Evolutionary conservation across 2,329 filamentous ascomycete genomes (phyloP).

Genomic region (Aspergillus caelatus): DNA sequence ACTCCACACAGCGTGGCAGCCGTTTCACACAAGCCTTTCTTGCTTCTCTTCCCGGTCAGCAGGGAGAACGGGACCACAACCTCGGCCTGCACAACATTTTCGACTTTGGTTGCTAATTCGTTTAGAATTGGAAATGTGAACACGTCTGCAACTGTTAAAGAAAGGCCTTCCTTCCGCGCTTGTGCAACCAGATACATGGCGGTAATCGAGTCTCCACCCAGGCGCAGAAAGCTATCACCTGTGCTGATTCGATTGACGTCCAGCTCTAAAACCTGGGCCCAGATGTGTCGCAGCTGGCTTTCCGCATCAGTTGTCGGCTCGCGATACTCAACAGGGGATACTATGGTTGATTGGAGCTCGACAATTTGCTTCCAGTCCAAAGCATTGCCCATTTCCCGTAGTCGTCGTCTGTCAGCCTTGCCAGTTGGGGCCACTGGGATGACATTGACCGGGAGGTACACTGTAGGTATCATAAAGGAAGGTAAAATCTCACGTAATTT

Average conservation of each 20-base stretch:
- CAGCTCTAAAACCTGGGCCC: neutral
- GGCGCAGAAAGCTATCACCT: slow-evolving; percentile 31
- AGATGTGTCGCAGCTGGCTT: neutral
- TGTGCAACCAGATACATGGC: slow-evolving; percentile 31
- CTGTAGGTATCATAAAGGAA: slow-evolving; percentile 26
- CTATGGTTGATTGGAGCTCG: neutral
- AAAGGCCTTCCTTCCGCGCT: slow-evolving; percentile 19
- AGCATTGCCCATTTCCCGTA: slow-evolving; percentile 10
- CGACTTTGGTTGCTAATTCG: neutral
- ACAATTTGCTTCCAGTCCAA: neutral
- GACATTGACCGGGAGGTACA: slow-evolving; percentile 18
- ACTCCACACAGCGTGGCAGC: slow-evolving; percentile 20
- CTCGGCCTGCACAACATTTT: neutral
- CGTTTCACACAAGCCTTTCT: neutral
- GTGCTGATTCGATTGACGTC: slow-evolving; percentile 15
- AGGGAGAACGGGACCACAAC: neutral
- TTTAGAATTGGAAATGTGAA: neutral
- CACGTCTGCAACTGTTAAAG: slow-evolving; percentile 17
- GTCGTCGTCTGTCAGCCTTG: slow-evolving; percentile 26
- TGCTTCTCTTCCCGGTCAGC: neutral
- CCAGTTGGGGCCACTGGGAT: slow-evolving; percentile 23
- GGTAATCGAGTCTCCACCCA: slow-evolving; percentile 34
- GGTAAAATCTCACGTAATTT: neutral
- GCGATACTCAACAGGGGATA: neutral
- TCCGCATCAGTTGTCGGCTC: neutral